Base-by-base conservation (phyloP, 257 asterid species). In the Rauvolfia tetraphylla region DNA sequence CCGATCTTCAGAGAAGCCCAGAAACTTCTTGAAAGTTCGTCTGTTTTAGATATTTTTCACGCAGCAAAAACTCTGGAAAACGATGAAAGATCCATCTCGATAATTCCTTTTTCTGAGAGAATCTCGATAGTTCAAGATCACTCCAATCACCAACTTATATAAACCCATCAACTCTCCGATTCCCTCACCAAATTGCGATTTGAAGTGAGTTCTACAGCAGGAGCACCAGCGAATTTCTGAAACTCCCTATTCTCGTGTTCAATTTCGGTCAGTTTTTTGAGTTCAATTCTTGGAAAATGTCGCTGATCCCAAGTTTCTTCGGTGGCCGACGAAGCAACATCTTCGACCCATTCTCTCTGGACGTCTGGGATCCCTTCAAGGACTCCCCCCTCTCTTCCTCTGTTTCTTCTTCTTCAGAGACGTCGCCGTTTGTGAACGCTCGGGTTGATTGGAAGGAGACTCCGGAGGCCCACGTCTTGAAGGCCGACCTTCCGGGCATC, bases 371-470 rank as follows among this genome's bases (percentile, higher is more conserved):
- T 53, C 80, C 80, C 5, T 70, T 77, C 48, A 69, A 31, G 51
- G 80, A 77, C 41, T 77, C 69, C 17, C 71, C 41, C 1, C 12
- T 77, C 74, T n/a, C 70, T 0, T 27, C 69, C 22, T 1, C 63
- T 1, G 23, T 54, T 23, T 69, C 39, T 23, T 41, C 58, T 10
- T 22, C 38, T 23, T 71, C 5, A 34, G 80, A 77, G 17, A 71
- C 71, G 11, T 27, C 80, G 75, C 33, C 80, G 29, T 54, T 77
- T 23, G 63, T 25, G 0, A 44, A 29, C 39, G n/a, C 76, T 0
- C 76, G 76, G 34, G 76, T 77, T 11, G 80, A 77, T 49, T 70
- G 76, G 80, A 77, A 77, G 72, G 80, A 77, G 80, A 77, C 80
- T 23, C 76, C 80, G 13, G 71, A 77, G 33, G 80, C 71, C 3